phyloP scores from a whole-genome alignment of 495 filamentous ascomycete genomes.

The Penicillium waksmanii region DNA sequence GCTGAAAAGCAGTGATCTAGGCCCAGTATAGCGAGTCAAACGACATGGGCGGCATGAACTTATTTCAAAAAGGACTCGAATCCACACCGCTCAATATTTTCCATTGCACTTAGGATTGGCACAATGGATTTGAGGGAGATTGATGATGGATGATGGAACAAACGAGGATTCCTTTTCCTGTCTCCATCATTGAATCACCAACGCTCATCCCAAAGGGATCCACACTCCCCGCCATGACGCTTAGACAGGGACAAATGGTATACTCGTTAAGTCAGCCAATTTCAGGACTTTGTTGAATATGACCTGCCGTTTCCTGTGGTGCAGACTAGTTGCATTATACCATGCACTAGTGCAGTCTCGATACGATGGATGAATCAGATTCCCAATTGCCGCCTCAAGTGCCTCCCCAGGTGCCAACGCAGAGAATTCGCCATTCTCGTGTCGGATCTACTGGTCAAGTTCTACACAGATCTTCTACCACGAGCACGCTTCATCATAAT shows the following conservation, averaged over 20 bases:
- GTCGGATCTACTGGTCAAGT: background rate
- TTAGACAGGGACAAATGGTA: background rate
- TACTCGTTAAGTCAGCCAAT: slow-evolving; percentile 1
- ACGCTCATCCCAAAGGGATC: background rate
- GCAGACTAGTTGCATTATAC: background rate
- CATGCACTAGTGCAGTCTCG: background rate
- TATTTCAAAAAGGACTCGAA: background rate
- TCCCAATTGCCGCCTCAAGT: background rate
- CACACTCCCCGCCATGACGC: background rate
- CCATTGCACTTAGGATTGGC: background rate
- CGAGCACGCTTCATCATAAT: slow-evolving; percentile 28
- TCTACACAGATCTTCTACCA: slow-evolving; percentile 12
- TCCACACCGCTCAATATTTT: background rate
- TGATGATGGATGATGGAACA: background rate
- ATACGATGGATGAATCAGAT: background rate
- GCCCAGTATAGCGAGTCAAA: background rate
- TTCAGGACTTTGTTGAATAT: background rate
- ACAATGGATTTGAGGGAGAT: background rate
- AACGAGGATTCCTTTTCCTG: background rate
- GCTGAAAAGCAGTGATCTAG: slow-evolving; percentile 1
- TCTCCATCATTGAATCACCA: background rate
- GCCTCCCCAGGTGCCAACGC: background rate
- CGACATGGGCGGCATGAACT: background rate
- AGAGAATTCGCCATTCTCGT: slow-evolving; percentile 4
- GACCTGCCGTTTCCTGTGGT: background rate